Evolutionary conservation across 805 yeast genomes (phyloP), one percentile per base, ranked within the genome.

Genomic region (Yarrowia porcina): DNA sequence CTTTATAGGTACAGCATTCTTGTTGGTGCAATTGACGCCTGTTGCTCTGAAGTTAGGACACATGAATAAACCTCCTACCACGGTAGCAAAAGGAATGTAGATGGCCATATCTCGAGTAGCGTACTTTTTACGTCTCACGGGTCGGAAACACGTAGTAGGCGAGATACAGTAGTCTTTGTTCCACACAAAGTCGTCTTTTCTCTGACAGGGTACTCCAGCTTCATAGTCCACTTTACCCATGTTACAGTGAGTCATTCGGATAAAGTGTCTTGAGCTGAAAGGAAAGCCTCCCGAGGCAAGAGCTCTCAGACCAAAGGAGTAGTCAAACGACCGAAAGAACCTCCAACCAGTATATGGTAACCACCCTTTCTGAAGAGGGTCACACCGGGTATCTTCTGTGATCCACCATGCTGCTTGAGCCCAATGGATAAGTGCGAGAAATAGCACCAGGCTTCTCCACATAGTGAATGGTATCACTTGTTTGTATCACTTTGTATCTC

Each of bases 61-160:
- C 62, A 78, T 78, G 70, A 79, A 88, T 1, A 87, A 67, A 0
- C 85, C 90, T 8, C 90, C 91, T 4, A 86, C 82, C 74, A 82
- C 42, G 3, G 59, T 82, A 1, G 86, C 79, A 28, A 78, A 74
- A 0, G 90, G 89, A 15, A 83, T 74, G 68, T 79, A 84, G 15
- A 83, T 69, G 5, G 79, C 73, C 41, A 80, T 61, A 21, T 77
- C 72, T 64, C 83, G 72, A 7, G 71, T 69, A 0, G 83, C 82
- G 68, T 83, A 86, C 66, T 82, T 80, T 68, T 80, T 80, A 41
- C 85, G 76, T 67, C 91, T 77, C 72, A 83, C 88, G 63, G 86
- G 70, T 64, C 85, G 83, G 68, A 79, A 85, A 64, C 89, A 85
- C 12, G 72, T 59, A 23, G 44, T 52, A 2, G 59, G 59, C 4